Percentiles rank a stretch among this genome's conserved stretches.
phyloP scores from a whole-genome alignment of 2,329 filamentous ascomycete species.

The Sporothrix phasma region DNA sequence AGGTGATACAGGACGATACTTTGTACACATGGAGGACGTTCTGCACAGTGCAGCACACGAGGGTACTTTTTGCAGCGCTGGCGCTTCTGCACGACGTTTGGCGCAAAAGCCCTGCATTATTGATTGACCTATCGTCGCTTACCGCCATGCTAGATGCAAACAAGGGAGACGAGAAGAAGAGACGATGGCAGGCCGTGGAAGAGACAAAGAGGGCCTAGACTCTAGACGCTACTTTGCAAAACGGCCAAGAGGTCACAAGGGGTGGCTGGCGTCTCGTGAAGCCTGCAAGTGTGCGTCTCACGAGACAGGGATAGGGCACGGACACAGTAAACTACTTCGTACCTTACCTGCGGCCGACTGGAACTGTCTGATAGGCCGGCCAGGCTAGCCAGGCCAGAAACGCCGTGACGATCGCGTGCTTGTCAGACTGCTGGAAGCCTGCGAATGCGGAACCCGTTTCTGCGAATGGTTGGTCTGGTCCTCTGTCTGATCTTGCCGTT shows the following conservation, averaged over 20 bases:
- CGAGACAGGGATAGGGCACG: constrained; percentile 2
- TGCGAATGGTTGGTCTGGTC: too few relatives aligned
- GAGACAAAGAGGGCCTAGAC: too few relatives aligned
- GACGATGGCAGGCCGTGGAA: too few relatives aligned
- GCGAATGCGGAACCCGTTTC: not conserved
- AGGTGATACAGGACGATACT: too few relatives aligned
- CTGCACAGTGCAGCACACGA: not conserved
- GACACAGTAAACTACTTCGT: too few relatives aligned
- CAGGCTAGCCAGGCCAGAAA: too few relatives aligned
- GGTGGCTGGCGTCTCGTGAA: not conserved
- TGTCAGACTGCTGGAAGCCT: not conserved
- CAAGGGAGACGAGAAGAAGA: not conserved
- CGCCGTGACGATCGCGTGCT: not conserved
- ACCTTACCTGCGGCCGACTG: not conserved
- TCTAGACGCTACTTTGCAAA: too few relatives aligned
- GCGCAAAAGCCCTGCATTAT: constrained; percentile 2
- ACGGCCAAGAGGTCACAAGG: too few relatives aligned
- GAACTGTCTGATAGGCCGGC: constrained; percentile 1
- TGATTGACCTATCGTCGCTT: not conserved
- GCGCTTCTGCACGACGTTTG: not conserved
- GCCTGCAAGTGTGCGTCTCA: not conserved
- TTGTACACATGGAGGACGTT: not conserved
- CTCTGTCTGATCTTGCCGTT: not conserved
- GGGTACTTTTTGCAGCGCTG: not conserved
- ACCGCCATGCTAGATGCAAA: constrained; percentile 10